Percentiles rank a stretch among this genome's conserved stretches.
Conservation (phyloP, 2,329 filamentous ascomycete genomes). For the Hymenoscyphus fructigenus region DNA sequence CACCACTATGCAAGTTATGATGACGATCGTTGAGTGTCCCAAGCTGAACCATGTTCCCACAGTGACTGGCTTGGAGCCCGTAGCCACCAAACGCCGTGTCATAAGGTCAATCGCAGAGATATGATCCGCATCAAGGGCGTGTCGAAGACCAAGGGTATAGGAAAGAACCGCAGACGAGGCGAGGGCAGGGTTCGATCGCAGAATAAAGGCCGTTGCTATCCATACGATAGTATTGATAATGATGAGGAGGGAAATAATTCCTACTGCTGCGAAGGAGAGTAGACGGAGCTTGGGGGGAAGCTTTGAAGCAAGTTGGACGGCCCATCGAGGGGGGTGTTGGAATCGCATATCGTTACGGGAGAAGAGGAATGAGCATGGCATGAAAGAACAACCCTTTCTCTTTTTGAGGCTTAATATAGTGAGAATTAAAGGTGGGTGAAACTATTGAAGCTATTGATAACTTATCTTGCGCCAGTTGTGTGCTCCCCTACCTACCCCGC, state of each 20-base stretch:
- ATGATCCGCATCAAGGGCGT: constrained; percentile 98
- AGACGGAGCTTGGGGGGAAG: constrained; percentile 26
- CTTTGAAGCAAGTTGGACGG: constrained; percentile 11
- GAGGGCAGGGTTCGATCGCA: constrained; percentile 57
- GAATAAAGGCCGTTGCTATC: constrained; percentile 52
- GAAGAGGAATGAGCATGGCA: background rate
- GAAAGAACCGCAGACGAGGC: constrained; percentile 80
- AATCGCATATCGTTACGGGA: background rate
- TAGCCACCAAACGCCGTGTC: constrained; percentile 83
- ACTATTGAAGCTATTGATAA: constrained; percentile 4
- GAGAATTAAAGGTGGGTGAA: background rate
- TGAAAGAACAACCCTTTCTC: background rate
- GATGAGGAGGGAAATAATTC: constrained; percentile 52
- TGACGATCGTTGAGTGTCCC: constrained; percentile 89
- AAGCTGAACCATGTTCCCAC: constrained; percentile 95
- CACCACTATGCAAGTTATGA: constrained; percentile 87
- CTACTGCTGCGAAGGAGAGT: constrained; percentile 27
- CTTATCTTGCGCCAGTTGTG: background rate
- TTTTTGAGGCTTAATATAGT: background rate
- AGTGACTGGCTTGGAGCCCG: constrained; percentile 81
- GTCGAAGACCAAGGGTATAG: constrained; percentile 85
- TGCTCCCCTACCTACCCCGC: background rate
- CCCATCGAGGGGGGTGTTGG: constrained; percentile 18
- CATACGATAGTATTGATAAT: constrained; percentile 55
- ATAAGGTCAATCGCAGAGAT: constrained; percentile 87